Percentiles rank a stretch among this genome's conserved stretches.
Evolutionary conservation across 805 yeast genomes (phyloP).

Genomic region (Candida gorgasii): DNA sequence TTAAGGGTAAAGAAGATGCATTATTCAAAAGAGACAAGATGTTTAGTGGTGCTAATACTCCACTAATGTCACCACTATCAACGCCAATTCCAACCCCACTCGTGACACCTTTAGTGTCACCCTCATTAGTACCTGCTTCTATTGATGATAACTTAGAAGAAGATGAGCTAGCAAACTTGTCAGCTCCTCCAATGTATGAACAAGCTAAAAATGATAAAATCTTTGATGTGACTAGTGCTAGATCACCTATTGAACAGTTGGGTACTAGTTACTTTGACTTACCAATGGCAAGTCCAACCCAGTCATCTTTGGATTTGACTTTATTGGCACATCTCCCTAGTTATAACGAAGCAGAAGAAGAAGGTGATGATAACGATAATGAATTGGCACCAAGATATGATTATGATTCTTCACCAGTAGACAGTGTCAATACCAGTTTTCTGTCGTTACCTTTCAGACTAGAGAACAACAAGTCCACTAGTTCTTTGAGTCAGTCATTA

Average conservation of each 20-base stretch:
- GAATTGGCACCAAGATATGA: conserved; percentile 25
- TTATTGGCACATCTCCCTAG: conserved; percentile 37
- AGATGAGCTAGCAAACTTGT: conserved; percentile 25
- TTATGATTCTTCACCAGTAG: neutral
- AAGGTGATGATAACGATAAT: conserved; percentile 28
- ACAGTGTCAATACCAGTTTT: neutral
- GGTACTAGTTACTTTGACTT: conserved; percentile 33
- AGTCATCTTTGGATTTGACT: conserved; percentile 22
- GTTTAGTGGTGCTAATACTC: conserved; percentile 6
- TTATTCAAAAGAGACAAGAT: conserved; percentile 29
- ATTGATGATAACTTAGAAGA: conserved; percentile 20
- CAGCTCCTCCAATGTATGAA: conserved; percentile 47
- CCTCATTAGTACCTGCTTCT: neutral
- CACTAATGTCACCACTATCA: conserved; percentile 9
- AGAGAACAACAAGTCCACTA: conserved; percentile 1
- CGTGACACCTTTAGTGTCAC: conserved; percentile 8
- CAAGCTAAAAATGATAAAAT: conserved; percentile 38
- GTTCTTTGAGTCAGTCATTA: conserved; percentile 5
- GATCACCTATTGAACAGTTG: conserved; percentile 40
- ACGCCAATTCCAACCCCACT: conserved; percentile 7
- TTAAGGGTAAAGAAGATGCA: conserved; percentile 24
- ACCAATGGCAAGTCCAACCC: conserved; percentile 15
- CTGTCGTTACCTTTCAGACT: conserved; percentile 4
- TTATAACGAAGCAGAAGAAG: conserved; percentile 41
- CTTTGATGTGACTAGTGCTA: conserved; percentile 35